Conservation (phyloP, 2,329 filamentous ascomycete species). For the Microdochium nivale region DNA sequence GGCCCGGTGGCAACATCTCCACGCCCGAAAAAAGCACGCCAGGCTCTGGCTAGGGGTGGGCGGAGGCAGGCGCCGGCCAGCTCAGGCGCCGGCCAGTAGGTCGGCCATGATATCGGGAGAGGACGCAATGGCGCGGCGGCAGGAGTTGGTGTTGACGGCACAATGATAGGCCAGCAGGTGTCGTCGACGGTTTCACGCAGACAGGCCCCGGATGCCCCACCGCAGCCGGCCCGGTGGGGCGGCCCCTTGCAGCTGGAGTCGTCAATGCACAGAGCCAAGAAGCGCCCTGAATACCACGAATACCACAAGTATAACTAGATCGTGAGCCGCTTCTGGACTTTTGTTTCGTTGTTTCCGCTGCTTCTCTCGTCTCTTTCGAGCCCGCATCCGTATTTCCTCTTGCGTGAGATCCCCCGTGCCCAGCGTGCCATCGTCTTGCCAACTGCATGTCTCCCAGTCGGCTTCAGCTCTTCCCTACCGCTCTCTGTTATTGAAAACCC, state of each 20-base stretch:
- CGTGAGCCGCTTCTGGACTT: too few species aligned
- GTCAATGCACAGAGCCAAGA: too few species aligned
- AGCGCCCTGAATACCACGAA: too few species aligned
- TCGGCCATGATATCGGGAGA: neutral
- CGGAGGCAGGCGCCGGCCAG: neutral
- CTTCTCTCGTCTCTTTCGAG: too few species aligned
- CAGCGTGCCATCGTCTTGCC: too few species aligned
- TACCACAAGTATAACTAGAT: too few species aligned
- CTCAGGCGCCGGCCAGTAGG: neutral
- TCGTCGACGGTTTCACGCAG: neutral
- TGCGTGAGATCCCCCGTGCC: too few species aligned
- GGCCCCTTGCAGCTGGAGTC: neutral
- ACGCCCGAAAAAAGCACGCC: conserved; percentile 12
- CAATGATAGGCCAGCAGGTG: neutral
- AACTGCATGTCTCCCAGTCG: too few species aligned
- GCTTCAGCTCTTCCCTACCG: too few species aligned
- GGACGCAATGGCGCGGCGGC: neutral
- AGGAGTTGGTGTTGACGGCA: neutral
- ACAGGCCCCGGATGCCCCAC: neutral
- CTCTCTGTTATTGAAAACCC: too few species aligned
- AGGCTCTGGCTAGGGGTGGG: conserved; percentile 7
- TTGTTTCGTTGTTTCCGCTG: too few species aligned
- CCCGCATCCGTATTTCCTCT: too few species aligned
- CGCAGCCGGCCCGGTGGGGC: neutral
- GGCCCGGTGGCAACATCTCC: conserved; percentile 12